Evolutionary conservation across 164 flowering plant species (phyloP).

Genomic region (Sextonia rubra): DNA sequence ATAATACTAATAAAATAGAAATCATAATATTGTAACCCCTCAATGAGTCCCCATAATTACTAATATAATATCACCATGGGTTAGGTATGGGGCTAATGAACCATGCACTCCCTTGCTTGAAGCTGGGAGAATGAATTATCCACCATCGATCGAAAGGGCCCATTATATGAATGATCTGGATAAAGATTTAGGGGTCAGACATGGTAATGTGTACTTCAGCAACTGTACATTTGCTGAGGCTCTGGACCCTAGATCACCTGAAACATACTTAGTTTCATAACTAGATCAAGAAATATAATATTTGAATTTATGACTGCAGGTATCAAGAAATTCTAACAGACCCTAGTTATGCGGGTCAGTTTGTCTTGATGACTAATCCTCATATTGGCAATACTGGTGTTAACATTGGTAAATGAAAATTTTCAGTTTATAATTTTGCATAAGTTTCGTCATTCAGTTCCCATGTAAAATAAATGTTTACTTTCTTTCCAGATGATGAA

Average conservation of each 20-base stretch:
- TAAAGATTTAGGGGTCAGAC: not conserved
- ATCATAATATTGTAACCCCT: not conserved
- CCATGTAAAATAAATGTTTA: not conserved
- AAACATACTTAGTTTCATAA: too few relatives aligned
- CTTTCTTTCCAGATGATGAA: conserved; percentile 14
- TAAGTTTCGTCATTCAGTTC: not conserved
- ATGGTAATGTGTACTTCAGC: not conserved
- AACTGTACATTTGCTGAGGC: not conserved
- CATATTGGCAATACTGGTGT: conserved; percentile 24
- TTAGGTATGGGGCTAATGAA: not conserved
- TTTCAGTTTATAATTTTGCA: not conserved
- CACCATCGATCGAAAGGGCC: not conserved
- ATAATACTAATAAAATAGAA: too few relatives aligned
- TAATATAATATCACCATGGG: not conserved
- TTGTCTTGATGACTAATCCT: conserved; percentile 26
- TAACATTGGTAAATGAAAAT: conserved; percentile 9
- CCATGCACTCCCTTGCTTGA: not conserved
- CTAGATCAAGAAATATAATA: not conserved
- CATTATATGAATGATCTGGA: not conserved
- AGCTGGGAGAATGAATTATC: not conserved
- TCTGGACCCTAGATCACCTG: not conserved
- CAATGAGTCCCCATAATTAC: not conserved
- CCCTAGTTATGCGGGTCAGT: conserved; percentile 24
- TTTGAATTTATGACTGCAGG: conserved; percentile 11
- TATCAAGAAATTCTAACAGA: conserved; percentile 22